A percentile compares a stretch with the other conserved stretches of the same genome.
These are phyloP conservation scores for Rubus parviflorus DNA, from an alignment of 306 rosid species.

Conservation along the genomic window DNA sequence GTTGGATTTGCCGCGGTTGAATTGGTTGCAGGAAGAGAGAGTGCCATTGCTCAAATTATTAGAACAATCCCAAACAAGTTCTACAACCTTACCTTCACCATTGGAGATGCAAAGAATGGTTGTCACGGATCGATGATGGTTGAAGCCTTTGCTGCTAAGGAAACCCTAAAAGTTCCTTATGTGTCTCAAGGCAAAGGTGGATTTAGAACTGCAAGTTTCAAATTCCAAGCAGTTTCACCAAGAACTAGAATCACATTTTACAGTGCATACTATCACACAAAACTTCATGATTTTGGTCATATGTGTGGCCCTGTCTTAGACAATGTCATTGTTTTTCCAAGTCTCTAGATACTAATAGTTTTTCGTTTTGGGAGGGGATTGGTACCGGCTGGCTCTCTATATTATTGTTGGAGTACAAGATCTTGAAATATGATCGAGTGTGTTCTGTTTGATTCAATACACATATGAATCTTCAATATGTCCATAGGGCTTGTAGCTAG, in stretches of 20 bases:
- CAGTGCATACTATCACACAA: constrained; percentile 50
- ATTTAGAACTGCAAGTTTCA: constrained; percentile 38
- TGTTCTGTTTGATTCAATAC: not conserved
- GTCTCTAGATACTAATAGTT: not conserved
- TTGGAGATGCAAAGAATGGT: constrained; percentile 56
- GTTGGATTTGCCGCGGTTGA: constrained; percentile 44
- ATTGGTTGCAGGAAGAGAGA: constrained; percentile 49
- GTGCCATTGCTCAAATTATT: constrained; percentile 55
- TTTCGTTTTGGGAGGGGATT: not conserved
- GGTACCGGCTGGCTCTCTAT: not conserved
- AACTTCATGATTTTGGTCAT: constrained; percentile 38
- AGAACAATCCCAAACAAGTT: constrained; percentile 40
- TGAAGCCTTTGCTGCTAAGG: constrained; percentile 49
- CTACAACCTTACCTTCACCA: constrained; percentile 47
- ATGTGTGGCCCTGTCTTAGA: constrained; percentile 63
- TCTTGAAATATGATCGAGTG: not conserved
- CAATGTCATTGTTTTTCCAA: constrained; percentile 39
- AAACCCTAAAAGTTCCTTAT: constrained; percentile 39
- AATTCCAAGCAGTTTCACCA: constrained; percentile 36
- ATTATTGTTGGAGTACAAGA: not conserved
- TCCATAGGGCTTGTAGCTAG: not conserved
- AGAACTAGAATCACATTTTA: constrained; percentile 46
- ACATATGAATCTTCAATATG: not conserved
- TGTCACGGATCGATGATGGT: constrained; percentile 54
- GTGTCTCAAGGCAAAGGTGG: constrained; percentile 45